Evolutionary conservation across 768 basidiomycete genomes (phyloP).

Genomic region (Agaricus blazei): DNA sequence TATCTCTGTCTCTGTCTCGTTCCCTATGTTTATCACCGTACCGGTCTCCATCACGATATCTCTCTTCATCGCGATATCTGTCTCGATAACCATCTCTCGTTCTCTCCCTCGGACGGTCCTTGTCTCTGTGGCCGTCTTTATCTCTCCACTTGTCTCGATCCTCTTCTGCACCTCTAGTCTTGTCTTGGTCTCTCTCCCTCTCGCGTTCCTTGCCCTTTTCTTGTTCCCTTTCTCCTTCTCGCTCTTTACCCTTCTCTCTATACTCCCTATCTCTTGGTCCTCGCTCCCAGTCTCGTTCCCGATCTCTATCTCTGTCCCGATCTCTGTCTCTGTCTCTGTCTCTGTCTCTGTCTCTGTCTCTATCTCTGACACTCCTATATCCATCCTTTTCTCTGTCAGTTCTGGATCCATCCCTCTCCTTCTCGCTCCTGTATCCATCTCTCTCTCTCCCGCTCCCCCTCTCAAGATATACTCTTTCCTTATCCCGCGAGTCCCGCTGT

Average conservation of each 20-base stretch:
- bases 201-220: neutral
- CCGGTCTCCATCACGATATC: conserved; percentile 6
- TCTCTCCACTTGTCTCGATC: neutral
- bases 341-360: neutral
- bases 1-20: conserved; percentile 7
- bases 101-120: neutral
- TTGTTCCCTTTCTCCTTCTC: neutral
- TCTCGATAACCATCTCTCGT: neutral
- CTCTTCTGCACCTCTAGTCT: neutral
- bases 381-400: neutral
- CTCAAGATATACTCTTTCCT: neutral
- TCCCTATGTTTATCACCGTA: conserved; percentile 4
- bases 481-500: too few species aligned
- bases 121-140: neutral
- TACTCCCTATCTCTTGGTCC: neutral
- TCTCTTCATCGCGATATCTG: conserved; percentile 1
- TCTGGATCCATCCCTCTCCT: neutral
- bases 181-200: neutral
- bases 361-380: neutral
- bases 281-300: neutral
- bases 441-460: neutral
- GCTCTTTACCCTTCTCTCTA: neutral
- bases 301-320: neutral
- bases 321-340: neutral
- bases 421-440: neutral